Evolutionary conservation across 257 asterid genomes (phyloP), one percentile per base, ranked within the genome.

Genomic region (Capsicum rhomboideum): DNA sequence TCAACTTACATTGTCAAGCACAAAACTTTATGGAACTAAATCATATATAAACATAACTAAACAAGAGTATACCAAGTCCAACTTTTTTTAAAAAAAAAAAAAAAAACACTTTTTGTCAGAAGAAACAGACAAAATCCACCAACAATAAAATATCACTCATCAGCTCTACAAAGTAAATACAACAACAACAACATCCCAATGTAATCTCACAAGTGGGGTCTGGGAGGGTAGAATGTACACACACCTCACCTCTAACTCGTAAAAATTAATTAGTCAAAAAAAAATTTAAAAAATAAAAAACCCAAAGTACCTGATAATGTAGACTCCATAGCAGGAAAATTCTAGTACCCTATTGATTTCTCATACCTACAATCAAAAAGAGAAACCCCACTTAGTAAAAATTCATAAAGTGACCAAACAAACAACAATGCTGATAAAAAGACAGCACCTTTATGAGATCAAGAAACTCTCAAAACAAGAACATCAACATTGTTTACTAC

Each of bases 301-400:
- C 49, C 54, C 18, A 53, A 20, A 13, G 18, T 83, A 88, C 90
- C 90, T 83, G 90, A 83, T n/a, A 71, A 72, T 61, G 80, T 81
- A 49, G 88, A 42, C 53, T 83, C 86, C 56, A 46, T 84, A 58
- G 83, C 85, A 80, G 85, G 83, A 85, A 74, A 61, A 23, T 12
- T 86, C 66, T 68, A 83, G 49, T 78, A 5, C 87, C 84, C 82
- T 80, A 85, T 40, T 83, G 82, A 23, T 83, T 87, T 61, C 85
- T 83, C 90, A 85, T 87, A 75, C 69, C 64, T 53, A 17, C n/a
- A 59, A 82, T 13, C 21, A 23, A 37, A 77, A 61, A 80, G 26
- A 4, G 20, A 6, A 46, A 50, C 80, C 81, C 80, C 23, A 75
- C 7, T 74, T 46, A 46, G 21, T 46, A 21, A 10, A 21, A 21